phyloP scores from a whole-genome alignment of 768 basidiomycete genomes.

The Wakefieldia striispora region DNA sequence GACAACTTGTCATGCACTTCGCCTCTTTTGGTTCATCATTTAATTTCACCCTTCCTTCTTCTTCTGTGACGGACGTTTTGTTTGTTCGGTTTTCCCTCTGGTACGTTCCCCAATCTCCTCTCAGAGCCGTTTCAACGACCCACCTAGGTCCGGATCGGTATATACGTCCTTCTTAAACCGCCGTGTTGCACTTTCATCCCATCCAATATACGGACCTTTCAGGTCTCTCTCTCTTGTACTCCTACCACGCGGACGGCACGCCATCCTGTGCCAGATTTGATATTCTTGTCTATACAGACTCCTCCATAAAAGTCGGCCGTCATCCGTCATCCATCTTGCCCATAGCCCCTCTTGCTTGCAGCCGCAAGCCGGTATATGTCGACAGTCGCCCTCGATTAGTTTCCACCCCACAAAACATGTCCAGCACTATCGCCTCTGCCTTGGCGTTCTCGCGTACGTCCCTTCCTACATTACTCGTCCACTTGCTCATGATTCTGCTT shows the following conservation, averaged over 20 bases:
- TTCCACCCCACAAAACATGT: conserved; percentile 14
- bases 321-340: conserved; percentile 27
- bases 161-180: conserved; percentile 22
- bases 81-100: conserved; percentile 25
- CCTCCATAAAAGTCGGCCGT: conserved; percentile 24
- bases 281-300: conserved; percentile 20
- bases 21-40: conserved; percentile 31
- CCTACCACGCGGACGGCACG: conserved; percentile 30
- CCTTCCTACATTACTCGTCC: not conserved
- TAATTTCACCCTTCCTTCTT: conserved; percentile 28
- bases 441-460: conserved; percentile 28
- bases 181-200: conserved; percentile 17
- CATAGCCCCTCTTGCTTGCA: conserved; percentile 32
- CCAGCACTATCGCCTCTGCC: conserved; percentile 13
- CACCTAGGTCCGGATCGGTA: conserved; percentile 29
- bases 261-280: conserved; percentile 34
- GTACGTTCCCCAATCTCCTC: conserved; percentile 28
- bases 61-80: conserved; percentile 31
- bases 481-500: not conserved
- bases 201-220: conserved; percentile 19
- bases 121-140: conserved; percentile 26
- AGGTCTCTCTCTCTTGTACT: conserved; percentile 11
- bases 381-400: conserved; percentile 10
- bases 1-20: conserved; percentile 19
- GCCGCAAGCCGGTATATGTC: conserved; percentile 25